Evolutionary conservation across 805 yeast genomes (phyloP), one percentile per base, ranked within the genome.

Genomic region (Wickerhamomyces subpelliculosus): DNA sequence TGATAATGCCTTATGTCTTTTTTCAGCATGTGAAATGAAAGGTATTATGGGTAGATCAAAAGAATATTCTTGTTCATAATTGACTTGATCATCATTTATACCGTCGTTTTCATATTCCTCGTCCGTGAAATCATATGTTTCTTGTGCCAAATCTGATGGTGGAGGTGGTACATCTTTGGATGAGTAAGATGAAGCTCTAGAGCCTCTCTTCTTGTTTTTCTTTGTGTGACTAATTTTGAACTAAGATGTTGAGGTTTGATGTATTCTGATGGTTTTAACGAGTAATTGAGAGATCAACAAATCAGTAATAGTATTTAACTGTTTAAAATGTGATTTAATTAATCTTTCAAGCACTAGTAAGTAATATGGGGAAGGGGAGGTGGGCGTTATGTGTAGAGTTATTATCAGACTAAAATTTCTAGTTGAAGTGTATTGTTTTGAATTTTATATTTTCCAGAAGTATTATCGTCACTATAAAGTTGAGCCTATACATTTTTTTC

Each of bases 1-100:
- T 27, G 49, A 48, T 2, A 66, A 27, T 0, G 61, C 58, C 20
- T 37, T 24, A 40, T 66, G 70, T 24, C 64, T 42, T 28, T 52
- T 57, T 5, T 42, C 39, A 1, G 61, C 47, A 34, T 54, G 51
- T 27, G 54, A 48, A 1, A 49, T 46, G 32, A 47, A 44, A 5
- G 48, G 46, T 6, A 47, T 43, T 10, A 38, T 32, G 5, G 55
- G 54, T 8, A 58, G 40, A 31, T 59, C 62, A 39, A 60, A 54
- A 1, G 58, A 55, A 40, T 46, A 56, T n/a, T 56, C 49, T 26
- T 53, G 58, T 24, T 57, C 61, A 9, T 44, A 52, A 18, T 45
- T n/a, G n/a, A n/a, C 45, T 13, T 47, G 51, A 8, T 44, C 45
- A 7, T 43, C 46, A 8, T 22, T 29, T 21, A 18, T 13, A 12